Conservation (phyloP, 768 basidiomycete species). For the Lentinula aciculospora region DNA sequence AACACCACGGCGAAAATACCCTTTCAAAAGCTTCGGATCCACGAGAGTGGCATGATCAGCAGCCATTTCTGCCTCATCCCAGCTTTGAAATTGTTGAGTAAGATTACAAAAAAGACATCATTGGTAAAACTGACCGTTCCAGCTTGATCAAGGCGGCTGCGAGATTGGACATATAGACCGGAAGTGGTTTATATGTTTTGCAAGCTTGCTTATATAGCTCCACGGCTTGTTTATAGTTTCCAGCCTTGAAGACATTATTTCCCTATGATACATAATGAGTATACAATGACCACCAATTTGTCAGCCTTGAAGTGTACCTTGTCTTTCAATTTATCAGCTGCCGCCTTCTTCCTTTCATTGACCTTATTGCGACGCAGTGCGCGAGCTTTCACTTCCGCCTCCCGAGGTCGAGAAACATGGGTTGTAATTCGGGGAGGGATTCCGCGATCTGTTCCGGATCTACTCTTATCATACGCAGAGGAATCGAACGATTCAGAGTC, state of each 20-base stretch:
- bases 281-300: background rate
- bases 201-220: background rate
- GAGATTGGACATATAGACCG: background rate
- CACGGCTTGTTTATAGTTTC: background rate
- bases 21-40: background rate
- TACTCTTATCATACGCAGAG: background rate
- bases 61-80: background rate
- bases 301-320: background rate
- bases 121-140: background rate
- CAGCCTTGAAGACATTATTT: background rate
- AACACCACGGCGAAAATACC: background rate
- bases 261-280: background rate
- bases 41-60: background rate
- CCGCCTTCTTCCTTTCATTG: constrained; percentile 1
- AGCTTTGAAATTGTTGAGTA: background rate
- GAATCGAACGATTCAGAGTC: background rate
- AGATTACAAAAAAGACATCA: background rate
- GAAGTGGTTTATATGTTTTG: background rate
- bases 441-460: background rate
- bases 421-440: background rate
- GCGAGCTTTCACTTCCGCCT: constrained; percentile 10
- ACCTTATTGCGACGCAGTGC: constrained; percentile 7
- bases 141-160: constrained; percentile 1
- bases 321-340: constrained; percentile 8
- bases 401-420: background rate